Percentiles rank a stretch among this genome's conserved stretches.
Conservation (phyloP, 2,329 filamentous ascomycete species). For the Ceratocystis alfenasii region DNA sequence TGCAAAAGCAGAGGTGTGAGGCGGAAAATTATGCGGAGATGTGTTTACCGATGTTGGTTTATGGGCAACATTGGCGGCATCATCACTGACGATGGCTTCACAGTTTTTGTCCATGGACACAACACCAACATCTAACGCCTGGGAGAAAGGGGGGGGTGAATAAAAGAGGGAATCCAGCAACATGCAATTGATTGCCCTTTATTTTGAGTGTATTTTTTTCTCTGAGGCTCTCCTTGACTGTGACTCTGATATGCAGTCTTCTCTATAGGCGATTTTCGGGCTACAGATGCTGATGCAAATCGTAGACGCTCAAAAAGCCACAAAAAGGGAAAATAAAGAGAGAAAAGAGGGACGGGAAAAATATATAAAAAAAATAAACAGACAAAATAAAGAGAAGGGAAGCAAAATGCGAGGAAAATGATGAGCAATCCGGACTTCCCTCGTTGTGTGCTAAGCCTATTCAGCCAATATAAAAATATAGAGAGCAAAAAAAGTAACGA, state of each 20-base stretch:
- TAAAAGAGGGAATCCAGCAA: neutral
- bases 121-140: neutral
- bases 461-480: neutral
- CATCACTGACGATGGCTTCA: slow-evolving; percentile 15
- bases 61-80: slow-evolving; percentile 4
- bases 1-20: slow-evolving; percentile 3
- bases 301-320: neutral
- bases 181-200: slow-evolving; percentile 2
- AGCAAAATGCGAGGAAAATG: neutral
- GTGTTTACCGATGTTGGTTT: slow-evolving; percentile 9
- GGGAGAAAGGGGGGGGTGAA: neutral
- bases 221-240: neutral
- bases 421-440: neutral
- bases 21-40: neutral
- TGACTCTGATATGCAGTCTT: neutral
- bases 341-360: neutral
- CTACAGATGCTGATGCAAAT: slow-evolving; percentile 4
- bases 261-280: neutral
- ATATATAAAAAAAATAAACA: neutral
- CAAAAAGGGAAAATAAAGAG: neutral
- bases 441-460: neutral
- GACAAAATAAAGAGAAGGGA: neutral
- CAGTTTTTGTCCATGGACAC: slow-evolving; percentile 11
- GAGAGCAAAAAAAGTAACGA: neutral
- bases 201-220: slow-evolving; percentile 2